Evolutionary conservation across 2,329 filamentous ascomycete genomes (phyloP).

Genomic region (Ophiocordyceps australis): DNA sequence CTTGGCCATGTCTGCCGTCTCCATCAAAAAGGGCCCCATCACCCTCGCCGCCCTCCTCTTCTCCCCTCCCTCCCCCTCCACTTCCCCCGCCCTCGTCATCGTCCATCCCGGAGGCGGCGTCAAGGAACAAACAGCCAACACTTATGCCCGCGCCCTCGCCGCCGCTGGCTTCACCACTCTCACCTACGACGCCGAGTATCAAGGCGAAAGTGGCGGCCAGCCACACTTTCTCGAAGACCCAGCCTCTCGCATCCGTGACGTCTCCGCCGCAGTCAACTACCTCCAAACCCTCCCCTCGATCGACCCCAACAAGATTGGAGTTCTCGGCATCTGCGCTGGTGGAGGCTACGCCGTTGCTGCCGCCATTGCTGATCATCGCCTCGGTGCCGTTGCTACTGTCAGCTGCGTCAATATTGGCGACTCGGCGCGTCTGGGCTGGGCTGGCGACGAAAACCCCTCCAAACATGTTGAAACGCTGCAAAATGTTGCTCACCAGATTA

Average conservation of each 20-base stretch:
- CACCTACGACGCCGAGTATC: constrained; percentile 15
- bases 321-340: constrained; percentile 17
- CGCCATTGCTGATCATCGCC: constrained; percentile 15
- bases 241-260: constrained; percentile 14
- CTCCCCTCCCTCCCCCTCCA: neutral
- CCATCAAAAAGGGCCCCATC: neutral
- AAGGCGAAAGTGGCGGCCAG: constrained; percentile 13
- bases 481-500: constrained; percentile 2
- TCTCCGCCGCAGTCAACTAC: constrained; percentile 13
- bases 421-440: constrained; percentile 5
- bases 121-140: neutral
- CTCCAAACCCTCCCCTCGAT: constrained; percentile 9
- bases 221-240: constrained; percentile 17
- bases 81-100: neutral
- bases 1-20: neutral
- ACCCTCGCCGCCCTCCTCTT: neutral
- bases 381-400: constrained; percentile 15
- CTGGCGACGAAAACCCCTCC: neutral
- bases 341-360: constrained; percentile 16
- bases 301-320: constrained; percentile 13
- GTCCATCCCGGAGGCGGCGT: neutral
- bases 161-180: neutral
- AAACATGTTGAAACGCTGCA: constrained; percentile 1
- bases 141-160: neutral
- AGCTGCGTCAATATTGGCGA: constrained; percentile 10